phyloP scores from a whole-genome alignment of 1,284 basidiomycete genomes.

The Tylopilus sp. region DNA sequence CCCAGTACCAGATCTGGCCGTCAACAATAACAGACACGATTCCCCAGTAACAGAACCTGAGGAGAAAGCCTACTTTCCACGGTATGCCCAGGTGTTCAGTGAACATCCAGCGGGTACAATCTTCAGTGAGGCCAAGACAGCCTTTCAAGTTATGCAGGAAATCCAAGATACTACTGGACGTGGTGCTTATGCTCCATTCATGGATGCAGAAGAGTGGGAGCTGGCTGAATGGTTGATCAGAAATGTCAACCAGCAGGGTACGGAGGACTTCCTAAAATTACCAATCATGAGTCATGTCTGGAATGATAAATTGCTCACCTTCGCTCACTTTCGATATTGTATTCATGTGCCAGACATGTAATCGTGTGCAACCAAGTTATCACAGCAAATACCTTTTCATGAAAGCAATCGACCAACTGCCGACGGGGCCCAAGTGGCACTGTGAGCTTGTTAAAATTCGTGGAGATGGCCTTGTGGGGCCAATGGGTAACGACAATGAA shows the following conservation, averaged over 20 bases:
- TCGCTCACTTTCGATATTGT: too few species aligned
- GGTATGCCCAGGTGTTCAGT: too few species aligned
- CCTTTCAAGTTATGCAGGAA: too few species aligned
- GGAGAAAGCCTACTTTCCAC: too few species aligned
- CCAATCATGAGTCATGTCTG: conserved; percentile 3
- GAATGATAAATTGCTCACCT: too few species aligned
- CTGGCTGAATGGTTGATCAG: conserved; percentile 20
- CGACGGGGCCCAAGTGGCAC: not conserved
- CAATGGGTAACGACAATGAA: too few species aligned
- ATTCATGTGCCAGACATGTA: too few species aligned
- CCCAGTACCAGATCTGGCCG: too few species aligned
- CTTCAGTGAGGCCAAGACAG: too few species aligned
- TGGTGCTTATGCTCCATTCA: conserved; percentile 9
- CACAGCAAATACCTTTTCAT: not conserved
- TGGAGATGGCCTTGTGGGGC: not conserved
- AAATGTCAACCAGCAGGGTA: conserved; percentile 5
- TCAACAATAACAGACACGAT: too few species aligned
- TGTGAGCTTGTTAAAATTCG: not conserved
- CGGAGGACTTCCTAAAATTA: conserved; percentile 18
- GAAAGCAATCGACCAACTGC: not conserved
- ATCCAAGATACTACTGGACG: not conserved
- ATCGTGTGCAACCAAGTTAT: not conserved
- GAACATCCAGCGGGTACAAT: too few species aligned
- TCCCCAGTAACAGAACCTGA: too few species aligned
- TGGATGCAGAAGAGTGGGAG: conserved; percentile 18